A percentile compares a stretch with the other conserved stretches of the same genome.
Conservation (phyloP, 2,329 filamentous ascomycete species). For the Venturia carpophila region DNA sequence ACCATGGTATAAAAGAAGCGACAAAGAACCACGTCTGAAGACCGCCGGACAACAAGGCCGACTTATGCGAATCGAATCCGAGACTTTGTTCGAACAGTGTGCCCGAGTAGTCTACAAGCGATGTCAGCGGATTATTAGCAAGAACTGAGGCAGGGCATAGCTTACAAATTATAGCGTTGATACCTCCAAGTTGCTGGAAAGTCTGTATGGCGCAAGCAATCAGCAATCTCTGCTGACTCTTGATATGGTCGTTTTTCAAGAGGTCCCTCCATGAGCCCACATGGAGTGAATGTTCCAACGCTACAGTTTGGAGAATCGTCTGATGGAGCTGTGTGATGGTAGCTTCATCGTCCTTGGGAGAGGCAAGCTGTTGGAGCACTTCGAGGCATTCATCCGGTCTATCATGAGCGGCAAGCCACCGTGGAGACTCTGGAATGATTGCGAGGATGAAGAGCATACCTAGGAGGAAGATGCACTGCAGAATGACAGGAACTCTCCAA, state of each 20-base stretch:
- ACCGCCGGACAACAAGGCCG: conserved; percentile 46
- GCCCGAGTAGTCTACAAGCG: conserved; percentile 33
- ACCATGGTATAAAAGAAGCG: conserved; percentile 39
- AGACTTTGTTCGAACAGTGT: conserved; percentile 43
- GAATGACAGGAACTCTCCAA: conserved; percentile 30
- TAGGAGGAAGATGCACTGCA: conserved; percentile 29
- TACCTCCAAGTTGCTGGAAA: conserved; percentile 42
- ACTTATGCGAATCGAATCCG: conserved; percentile 36
- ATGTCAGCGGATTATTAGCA: neutral
- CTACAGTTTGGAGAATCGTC: conserved; percentile 30
- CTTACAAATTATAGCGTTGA: conserved; percentile 40
- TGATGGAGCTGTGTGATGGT: conserved; percentile 25
- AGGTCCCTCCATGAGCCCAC: conserved; percentile 29
- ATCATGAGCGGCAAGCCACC: conserved; percentile 27
- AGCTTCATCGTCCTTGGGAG: conserved; percentile 27
- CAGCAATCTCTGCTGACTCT: conserved; percentile 26
- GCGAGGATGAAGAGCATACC: conserved; percentile 26
- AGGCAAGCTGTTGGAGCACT: conserved; percentile 30
- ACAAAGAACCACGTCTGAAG: conserved; percentile 42
- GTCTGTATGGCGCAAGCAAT: conserved; percentile 28
- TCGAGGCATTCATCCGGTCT: conserved; percentile 32
- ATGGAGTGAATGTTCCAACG: conserved; percentile 30
- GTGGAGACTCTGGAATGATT: conserved; percentile 26
- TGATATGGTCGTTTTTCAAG: conserved; percentile 29
- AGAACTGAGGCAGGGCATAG: neutral